A percentile compares a stretch with the other conserved stretches of the same genome.
These are phyloP conservation scores for Chlamydomonas urium DNA, from an alignment of 139 green algal species.

Conservation along the genomic window DNA sequence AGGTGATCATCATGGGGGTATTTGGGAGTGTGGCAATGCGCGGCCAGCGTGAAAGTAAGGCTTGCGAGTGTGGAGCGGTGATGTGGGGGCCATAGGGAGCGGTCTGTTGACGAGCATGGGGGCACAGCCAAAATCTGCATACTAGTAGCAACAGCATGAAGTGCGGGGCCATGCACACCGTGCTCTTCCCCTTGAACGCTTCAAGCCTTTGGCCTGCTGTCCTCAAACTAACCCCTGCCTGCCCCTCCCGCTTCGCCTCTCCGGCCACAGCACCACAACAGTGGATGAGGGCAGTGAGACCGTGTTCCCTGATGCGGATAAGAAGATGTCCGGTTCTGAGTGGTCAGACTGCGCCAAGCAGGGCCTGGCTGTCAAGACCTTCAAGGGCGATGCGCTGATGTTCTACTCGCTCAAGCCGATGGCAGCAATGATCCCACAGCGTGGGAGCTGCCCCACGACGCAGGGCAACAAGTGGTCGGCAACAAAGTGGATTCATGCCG, in stretches of 20 bases:
- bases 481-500: constrained; percentile 85
- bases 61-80: too few relatives aligned
- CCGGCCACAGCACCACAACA: constrained; percentile 21
- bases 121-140: too few relatives aligned
- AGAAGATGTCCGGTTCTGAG: constrained; percentile 27
- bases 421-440: constrained; percentile 46
- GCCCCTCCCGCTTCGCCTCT: not conserved
- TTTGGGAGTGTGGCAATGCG: too few relatives aligned
- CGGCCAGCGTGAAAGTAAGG: too few relatives aligned
- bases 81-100: too few relatives aligned
- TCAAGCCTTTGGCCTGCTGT: not conserved
- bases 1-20: too few relatives aligned
- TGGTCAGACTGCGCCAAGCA: constrained; percentile 57
- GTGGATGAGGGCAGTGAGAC: constrained; percentile 58
- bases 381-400: constrained; percentile 54
- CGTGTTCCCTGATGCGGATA: constrained; percentile 53
- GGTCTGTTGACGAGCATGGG: too few relatives aligned
- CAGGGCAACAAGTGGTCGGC: constrained; percentile 64
- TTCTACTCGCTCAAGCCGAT: constrained; percentile 60
- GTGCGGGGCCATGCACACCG: too few relatives aligned
- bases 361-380: constrained; percentile 51
- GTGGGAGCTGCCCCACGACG: constrained; percentile 53
- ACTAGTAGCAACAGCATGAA: too few relatives aligned
- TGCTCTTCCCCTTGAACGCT: too few relatives aligned
- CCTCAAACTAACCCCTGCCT: not conserved